Evolutionary conservation across 2,329 filamentous ascomycete genomes (phyloP), one percentile per base, ranked within the genome.

Genomic region (Fusarium anguioides): DNA sequence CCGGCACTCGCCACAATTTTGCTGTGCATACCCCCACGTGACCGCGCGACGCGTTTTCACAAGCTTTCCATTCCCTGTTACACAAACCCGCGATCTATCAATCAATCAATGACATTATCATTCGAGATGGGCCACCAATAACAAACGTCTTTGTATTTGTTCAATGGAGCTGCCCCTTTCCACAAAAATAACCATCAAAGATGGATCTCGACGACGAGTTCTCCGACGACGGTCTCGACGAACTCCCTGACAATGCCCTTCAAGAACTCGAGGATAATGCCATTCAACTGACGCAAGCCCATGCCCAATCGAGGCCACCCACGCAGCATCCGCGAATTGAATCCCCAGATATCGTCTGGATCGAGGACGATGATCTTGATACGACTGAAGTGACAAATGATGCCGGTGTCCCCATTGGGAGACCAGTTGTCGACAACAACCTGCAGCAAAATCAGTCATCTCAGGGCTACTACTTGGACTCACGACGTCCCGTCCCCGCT

Each of bases 251-350:
- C 64, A 83, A 84, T 64, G 81, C 81, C 44, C 79, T 91, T 5
- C 82, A 87, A 69, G 87, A 89, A 73, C 84, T 91, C 64, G 89
- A 91, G 73, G 84, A 85, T 71, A 84, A 85, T 72, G 88, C 88
- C 36, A 86, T 90, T 66, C 84, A 85, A 68, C 83, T 83, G 68
- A 90, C 88, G 6, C 86, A 89, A 68, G 68, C 67, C 23, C 72
- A 69, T 24, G 65, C 65, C 15, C 61, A 71, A 15, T 66, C 70
- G 4, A 74, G 73, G 37, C 55, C 50, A 42, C 71, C 68, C 17
- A 72, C 65, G 20, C 71, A 68, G 17, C 64, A 48, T 5, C 67
- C 62, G 15, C 71, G 68, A 29, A 68, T 72, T 52, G 66, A 73
- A 46, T 75, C 75, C 18, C 72, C 77, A 37, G 76, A 81, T 21